These are phyloP conservation scores for Hyaloscypha bicolor DNA, from an alignment of 495 filamentous ascomycete genomes.

Conservation along the genomic window DNA sequence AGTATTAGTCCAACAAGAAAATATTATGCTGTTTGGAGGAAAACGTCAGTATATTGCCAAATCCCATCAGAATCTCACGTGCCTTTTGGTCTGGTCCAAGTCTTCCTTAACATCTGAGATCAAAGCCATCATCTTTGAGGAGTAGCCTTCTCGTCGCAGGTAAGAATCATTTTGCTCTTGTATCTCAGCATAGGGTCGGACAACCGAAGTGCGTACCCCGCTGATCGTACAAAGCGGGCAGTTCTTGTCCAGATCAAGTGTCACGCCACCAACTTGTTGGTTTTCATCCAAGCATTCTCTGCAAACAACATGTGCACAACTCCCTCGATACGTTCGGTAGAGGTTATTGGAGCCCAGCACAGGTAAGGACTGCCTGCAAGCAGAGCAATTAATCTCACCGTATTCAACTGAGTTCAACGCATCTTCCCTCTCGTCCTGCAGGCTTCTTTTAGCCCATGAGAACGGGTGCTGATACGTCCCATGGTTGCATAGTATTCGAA, in stretches of 20 bases:
- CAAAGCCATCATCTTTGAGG: constrained; percentile 6
- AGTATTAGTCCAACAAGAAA: constrained; percentile 52
- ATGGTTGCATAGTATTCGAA: constrained; percentile 9
- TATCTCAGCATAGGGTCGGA: not conserved
- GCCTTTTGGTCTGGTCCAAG: constrained; percentile 4
- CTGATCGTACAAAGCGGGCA: not conserved
- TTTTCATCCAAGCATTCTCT: constrained; percentile 18
- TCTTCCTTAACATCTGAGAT: constrained; percentile 4
- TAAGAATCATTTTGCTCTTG: constrained; percentile 9
- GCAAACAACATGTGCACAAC: constrained; percentile 14
- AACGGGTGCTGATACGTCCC: constrained; percentile 6
- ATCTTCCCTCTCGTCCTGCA: constrained; percentile 12
- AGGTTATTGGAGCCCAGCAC: constrained; percentile 13
- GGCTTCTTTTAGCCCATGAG: constrained; percentile 5
- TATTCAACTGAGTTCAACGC: constrained; percentile 8
- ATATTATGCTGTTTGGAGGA: constrained; percentile 45
- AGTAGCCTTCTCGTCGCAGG: constrained; percentile 9
- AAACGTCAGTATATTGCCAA: not conserved
- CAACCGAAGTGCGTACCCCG: constrained; percentile 13
- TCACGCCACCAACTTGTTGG: not conserved
- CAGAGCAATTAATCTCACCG: constrained; percentile 15
- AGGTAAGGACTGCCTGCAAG: constrained; percentile 13
- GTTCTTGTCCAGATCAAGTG: not conserved
- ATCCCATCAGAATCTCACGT: not conserved
- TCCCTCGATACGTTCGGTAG: constrained; percentile 11